Percentiles rank a stretch among this genome's conserved stretches.
Evolutionary conservation across 2,329 filamentous ascomycete species (phyloP).

Genomic region (Aspergillus piperis): DNA sequence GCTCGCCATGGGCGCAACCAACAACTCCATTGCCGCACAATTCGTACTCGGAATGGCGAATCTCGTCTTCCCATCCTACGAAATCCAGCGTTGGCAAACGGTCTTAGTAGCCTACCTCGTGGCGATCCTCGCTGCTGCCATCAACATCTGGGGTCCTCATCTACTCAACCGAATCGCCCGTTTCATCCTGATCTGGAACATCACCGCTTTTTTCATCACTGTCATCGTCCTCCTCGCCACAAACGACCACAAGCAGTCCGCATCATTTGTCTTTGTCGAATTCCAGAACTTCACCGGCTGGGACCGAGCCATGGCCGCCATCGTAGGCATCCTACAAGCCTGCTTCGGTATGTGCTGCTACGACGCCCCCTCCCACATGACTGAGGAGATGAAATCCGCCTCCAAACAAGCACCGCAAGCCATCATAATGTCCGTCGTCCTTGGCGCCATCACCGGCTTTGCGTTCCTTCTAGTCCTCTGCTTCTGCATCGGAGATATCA

Average conservation of each 20-base stretch:
- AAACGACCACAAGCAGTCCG: conserved; percentile 55
- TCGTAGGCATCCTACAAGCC: conserved; percentile 56
- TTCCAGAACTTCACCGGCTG: conserved; percentile 59
- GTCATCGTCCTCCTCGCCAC: conserved; percentile 54
- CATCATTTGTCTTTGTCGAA: conserved; percentile 57
- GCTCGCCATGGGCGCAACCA: conserved; percentile 53
- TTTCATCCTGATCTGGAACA: conserved; percentile 55
- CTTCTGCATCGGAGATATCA: conserved; percentile 56
- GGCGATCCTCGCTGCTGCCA: conserved; percentile 44
- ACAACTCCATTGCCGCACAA: conserved; percentile 56
- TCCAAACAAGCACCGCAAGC: conserved; percentile 43
- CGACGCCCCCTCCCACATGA: conserved; percentile 55
- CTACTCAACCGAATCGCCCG: conserved; percentile 55
- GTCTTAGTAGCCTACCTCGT: conserved; percentile 55
- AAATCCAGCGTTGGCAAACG: conserved; percentile 58
- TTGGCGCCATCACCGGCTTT: conserved; percentile 51
- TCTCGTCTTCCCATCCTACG: conserved; percentile 52
- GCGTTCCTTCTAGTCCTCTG: conserved; percentile 52
- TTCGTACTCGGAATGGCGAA: conserved; percentile 58
- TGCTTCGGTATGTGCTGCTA: conserved; percentile 56
- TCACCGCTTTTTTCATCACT: conserved; percentile 54
- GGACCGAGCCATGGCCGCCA: conserved; percentile 50
- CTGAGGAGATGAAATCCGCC: conserved; percentile 37
- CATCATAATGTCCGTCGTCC: conserved; percentile 48
- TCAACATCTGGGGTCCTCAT: conserved; percentile 53